These are phyloP conservation scores for Hemileccinum rubropunctum DNA, from an alignment of 768 basidiomycete genomes.

Conservation along the genomic window DNA sequence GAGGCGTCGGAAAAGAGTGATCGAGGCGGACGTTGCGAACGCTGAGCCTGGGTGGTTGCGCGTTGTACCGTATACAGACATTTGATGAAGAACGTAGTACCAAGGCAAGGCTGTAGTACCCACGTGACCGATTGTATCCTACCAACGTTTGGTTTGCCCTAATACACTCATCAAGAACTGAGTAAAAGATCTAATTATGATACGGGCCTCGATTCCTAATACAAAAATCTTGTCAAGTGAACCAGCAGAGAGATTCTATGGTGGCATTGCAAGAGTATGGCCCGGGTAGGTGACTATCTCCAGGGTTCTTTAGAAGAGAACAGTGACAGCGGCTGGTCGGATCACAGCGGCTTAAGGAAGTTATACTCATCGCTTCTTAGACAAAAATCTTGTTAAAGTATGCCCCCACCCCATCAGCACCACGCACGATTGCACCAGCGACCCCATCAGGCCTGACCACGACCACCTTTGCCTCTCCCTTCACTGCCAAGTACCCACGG, in stretches of 20 bases:
- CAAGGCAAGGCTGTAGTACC: neutral
- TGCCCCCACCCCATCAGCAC: slow-evolving; percentile 9
- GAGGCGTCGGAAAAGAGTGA: slow-evolving; percentile 81
- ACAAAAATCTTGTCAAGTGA: too few species aligned
- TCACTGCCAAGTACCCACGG: slow-evolving; percentile 33
- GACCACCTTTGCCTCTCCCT: slow-evolving; percentile 31
- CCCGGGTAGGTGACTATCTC: too few species aligned
- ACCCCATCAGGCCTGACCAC: slow-evolving; percentile 47
- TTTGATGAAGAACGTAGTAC: slow-evolving; percentile 19
- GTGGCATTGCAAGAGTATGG: too few species aligned
- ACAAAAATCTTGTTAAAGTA: slow-evolving; percentile 22
- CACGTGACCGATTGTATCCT: slow-evolving; percentile 17
- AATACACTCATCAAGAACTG: too few species aligned
- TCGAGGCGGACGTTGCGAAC: slow-evolving; percentile 55
- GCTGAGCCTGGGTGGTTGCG: slow-evolving; percentile 47
- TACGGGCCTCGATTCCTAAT: too few species aligned
- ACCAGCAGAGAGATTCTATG: too few species aligned
- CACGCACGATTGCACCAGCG: slow-evolving; percentile 33
- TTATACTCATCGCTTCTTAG: too few species aligned
- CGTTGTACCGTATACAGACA: slow-evolving; percentile 54
- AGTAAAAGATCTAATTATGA: too few species aligned
- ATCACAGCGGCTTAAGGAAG: too few species aligned
- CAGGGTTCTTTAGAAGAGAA: too few species aligned
- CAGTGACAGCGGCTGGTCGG: too few species aligned
- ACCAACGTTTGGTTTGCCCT: too few species aligned